Conservation (phyloP, 1,284 basidiomycete species). For the Bondarzewia mesenterica region DNA sequence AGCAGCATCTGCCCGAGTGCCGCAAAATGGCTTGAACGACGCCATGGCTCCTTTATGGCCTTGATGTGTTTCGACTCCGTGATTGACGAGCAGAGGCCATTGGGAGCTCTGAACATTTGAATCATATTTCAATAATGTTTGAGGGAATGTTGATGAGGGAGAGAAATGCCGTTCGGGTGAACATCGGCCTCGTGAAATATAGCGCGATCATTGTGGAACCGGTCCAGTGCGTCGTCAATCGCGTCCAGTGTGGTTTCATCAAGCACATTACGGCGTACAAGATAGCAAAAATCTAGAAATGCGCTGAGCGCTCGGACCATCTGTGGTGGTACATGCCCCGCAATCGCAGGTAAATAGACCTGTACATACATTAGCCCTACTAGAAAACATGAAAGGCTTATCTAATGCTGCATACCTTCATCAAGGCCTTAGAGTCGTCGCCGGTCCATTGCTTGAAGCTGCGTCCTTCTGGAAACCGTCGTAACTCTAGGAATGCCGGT, state of each 20-base stretch:
- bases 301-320: constrained; percentile 11
- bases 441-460: constrained; percentile 17
- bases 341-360: constrained; percentile 15
- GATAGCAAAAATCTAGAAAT: constrained; percentile 17
- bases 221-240: constrained; percentile 8
- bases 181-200: constrained; percentile 13
- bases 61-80: constrained; percentile 19
- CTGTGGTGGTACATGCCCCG: constrained; percentile 8
- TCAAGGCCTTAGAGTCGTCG: constrained; percentile 14
- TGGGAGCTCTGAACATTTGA: constrained; percentile 12
- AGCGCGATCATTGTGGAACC: constrained; percentile 8
- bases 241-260: not conserved
- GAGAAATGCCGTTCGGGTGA: constrained; percentile 8
- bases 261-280: constrained; percentile 5
- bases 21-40: constrained; percentile 12
- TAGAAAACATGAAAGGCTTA: not conserved
- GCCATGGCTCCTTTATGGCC: constrained; percentile 19
- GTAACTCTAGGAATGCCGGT: constrained; percentile 7
- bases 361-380: not conserved
- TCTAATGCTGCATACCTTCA: constrained; percentile 7
- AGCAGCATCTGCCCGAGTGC: constrained; percentile 19
- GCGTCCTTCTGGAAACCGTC: constrained; percentile 13
- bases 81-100: constrained; percentile 19
- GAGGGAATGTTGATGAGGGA: constrained; percentile 15
- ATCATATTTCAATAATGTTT: constrained; percentile 11